Evolutionary conservation across 164 flowering plant genomes (phyloP), one percentile per base, ranked within the genome.

Genomic region (Taxillus chinensis): DNA sequence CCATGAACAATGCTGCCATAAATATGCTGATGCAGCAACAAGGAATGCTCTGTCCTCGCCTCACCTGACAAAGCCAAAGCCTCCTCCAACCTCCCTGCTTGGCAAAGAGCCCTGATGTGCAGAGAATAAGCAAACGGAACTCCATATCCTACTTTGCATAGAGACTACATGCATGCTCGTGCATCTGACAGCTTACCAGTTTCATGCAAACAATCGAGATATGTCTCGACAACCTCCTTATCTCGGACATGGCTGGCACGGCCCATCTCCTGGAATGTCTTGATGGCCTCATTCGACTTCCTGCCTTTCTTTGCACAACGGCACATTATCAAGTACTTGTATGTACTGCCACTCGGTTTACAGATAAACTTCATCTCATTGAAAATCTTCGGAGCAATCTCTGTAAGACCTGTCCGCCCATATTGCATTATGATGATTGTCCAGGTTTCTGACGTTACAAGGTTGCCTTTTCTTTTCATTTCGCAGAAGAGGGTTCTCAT

Each of bases 371-470:
- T 87, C 96, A 90, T 86, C 62, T 89, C 90, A 53, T 59, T 46
- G 52, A 87, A 87, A 41, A 60, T 73, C 45, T 65, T 71, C 59
- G 87, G 56, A 53, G 98, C 89, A 46, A 80, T 85, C 51, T 87
- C 83, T 17, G 95, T 87, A 48, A 89, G 72, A 11, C 98, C 96
- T 5, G 77, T 81, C 68, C 92, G 77, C 46, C 90, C 96, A 62
- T 86, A 87, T 62, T 79, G 84, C 79, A 86, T 71, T 53, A 92
- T 82, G 87, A 87, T 85, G 75, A 92, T 87, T 64, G 87, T 82
- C 96, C 95, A 92, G 57, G 96, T 86, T 63, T 92, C 80, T 41
- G 92, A 63, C 62, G 91, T 79, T 60, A 78, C 54, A 16, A 62
- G 38, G 68, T 11, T 70, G 3, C 85, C 75, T 42, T 71, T 80